These are phyloP conservation scores for Ulota crispa DNA, from an alignment of 225 moss, liverwort and hornwort species.

Conservation along the genomic window DNA sequence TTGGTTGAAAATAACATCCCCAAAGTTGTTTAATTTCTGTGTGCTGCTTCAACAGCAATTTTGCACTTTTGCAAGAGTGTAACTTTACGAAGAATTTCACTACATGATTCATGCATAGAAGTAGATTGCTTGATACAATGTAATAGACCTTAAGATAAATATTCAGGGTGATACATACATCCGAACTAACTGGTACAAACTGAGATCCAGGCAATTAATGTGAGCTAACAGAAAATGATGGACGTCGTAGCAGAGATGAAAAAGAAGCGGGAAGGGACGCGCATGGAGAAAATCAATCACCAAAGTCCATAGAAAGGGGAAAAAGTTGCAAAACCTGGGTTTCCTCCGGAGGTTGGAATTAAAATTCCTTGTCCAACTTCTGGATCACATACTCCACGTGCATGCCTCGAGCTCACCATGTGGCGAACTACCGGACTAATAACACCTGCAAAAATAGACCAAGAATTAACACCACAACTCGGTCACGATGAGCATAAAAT, in stretches of 20 bases:
- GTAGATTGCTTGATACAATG: not conserved
- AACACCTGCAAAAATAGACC: not conserved
- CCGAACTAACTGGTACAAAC: too few relatives aligned
- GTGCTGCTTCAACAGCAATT: not conserved
- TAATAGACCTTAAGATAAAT: too few relatives aligned
- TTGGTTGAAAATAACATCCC: not conserved
- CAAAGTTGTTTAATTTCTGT: not conserved
- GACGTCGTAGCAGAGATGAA: not conserved
- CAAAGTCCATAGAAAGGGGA: not conserved
- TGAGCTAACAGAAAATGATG: not conserved
- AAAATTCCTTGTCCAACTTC: not conserved
- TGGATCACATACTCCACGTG: conserved; percentile 4
- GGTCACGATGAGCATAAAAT: not conserved
- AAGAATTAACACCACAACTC: not conserved
- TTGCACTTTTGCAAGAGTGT: not conserved
- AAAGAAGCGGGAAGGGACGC: not conserved
- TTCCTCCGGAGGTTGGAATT: conserved; percentile 7
- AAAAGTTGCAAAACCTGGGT: conserved; percentile 9
- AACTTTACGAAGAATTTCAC: not conserved
- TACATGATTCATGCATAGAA: not conserved
- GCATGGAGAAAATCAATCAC: not conserved
- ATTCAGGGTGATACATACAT: not conserved
- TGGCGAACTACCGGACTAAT: not conserved
- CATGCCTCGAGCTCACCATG: conserved; percentile 26
- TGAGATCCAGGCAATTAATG: not conserved